Percentiles rank a stretch among this genome's conserved stretches.
Evolutionary conservation across 495 filamentous ascomycete species (phyloP).

Genomic region (Mytilinidion resinicola): DNA sequence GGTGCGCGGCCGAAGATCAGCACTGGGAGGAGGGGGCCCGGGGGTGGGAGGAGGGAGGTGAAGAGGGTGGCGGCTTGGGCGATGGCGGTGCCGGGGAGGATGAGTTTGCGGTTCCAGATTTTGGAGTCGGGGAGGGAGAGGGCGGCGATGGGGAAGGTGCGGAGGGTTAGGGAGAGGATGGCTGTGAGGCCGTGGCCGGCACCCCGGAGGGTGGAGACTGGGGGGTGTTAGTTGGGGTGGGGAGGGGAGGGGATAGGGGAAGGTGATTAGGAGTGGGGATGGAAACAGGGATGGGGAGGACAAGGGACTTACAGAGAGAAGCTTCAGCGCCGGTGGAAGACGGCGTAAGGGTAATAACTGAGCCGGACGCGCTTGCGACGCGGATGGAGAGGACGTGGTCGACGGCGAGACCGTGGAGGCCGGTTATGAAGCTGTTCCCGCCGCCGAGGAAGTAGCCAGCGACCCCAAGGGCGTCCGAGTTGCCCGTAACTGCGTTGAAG

Average conservation of each 20-base stretch:
- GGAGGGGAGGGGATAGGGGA: no score
- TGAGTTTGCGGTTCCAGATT: conserved; percentile 15
- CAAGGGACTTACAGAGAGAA: no score
- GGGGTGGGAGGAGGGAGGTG: background rate
- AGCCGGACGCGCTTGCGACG: conserved; percentile 2
- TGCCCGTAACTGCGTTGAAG: background rate
- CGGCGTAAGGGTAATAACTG: background rate
- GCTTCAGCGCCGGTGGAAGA: conserved; percentile 1
- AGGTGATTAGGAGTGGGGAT: no score
- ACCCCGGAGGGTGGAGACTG: conserved; percentile 13
- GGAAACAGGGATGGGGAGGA: no score
- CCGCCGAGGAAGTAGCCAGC: conserved; percentile 13
- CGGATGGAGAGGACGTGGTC: conserved; percentile 7
- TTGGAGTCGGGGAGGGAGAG: conserved; percentile 10
- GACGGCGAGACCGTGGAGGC: conserved; percentile 13
- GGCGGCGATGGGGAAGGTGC: conserved; percentile 3
- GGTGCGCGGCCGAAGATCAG: conserved; percentile 15
- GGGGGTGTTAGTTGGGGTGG: no score
- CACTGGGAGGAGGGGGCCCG: background rate
- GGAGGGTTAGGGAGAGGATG: conserved; percentile 12
- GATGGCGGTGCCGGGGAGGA: conserved; percentile 6
- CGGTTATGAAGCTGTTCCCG: background rate
- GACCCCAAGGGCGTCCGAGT: conserved; percentile 13
- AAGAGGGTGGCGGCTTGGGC: conserved; percentile 1
- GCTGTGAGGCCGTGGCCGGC: conserved; percentile 17